Evolutionary conservation across 2,329 filamentous ascomycete species (phyloP).

Genomic region (Fusarium napiforme): DNA sequence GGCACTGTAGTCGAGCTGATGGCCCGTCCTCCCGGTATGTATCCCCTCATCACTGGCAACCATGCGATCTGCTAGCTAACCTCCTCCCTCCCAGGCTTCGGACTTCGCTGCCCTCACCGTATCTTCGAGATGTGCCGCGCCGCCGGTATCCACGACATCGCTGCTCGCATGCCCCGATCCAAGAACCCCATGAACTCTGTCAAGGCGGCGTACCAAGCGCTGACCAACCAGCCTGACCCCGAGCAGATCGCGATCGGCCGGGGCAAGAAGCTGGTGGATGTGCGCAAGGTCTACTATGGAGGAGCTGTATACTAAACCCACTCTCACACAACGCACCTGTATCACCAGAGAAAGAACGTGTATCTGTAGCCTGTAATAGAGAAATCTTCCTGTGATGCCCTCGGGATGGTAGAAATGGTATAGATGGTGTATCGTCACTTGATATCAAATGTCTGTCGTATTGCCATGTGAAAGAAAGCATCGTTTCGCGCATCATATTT

Average conservation of each 20-base stretch:
- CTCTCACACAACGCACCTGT: conserved; percentile 29
- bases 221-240: conserved; percentile 85
- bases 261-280: conserved; percentile 96
- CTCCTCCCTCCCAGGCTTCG: conserved; percentile 76
- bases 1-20: conserved; percentile 87
- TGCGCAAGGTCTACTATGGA: conserved; percentile 96
- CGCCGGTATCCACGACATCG: conserved; percentile 86
- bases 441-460: conserved; percentile 21
- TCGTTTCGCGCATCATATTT: conserved; percentile 30
- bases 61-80: conserved; percentile 4
- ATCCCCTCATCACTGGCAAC: conserved; percentile 18
- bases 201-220: conserved; percentile 87
- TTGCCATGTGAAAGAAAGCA: conserved; percentile 1
- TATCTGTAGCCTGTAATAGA: conserved; percentile 43
- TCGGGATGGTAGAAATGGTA: conserved; percentile 18
- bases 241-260: conserved; percentile 89
- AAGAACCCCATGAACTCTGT: conserved; percentile 98
- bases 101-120: conserved; percentile 87
- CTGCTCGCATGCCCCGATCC: conserved; percentile 83
- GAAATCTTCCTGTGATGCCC: conserved; percentile 8
- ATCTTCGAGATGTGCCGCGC: conserved; percentile 95
- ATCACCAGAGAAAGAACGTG: conserved; percentile 37
- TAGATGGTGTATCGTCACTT: conserved; percentile 25
- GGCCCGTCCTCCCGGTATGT: conserved; percentile 85
- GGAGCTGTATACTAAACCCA: conserved; percentile 70